Evolutionary conservation across 2,329 filamentous ascomycete genomes (phyloP), one percentile per base, ranked within the genome.

Genomic region (Tolypocladium paradoxum): DNA sequence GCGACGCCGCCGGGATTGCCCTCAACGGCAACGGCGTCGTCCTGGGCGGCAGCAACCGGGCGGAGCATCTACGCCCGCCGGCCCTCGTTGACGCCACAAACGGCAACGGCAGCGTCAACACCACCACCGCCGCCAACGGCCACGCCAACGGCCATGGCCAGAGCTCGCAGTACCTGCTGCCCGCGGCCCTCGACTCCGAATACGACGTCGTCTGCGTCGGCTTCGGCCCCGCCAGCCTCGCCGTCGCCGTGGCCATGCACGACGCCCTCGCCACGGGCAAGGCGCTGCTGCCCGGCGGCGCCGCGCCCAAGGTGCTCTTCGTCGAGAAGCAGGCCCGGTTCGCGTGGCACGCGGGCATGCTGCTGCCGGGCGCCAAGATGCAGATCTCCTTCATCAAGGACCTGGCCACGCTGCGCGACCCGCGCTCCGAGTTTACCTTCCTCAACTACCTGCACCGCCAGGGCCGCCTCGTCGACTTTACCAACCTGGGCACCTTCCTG

Each of bases 381-480:
- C 92, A 97, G 68, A 97, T 97, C 61, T 95, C 89, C 11, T 97
- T 96, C 74, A 80, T 97, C 73, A 97, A 97, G 73, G 92, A 97
- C 66, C 81, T 97, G 68, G 92, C 92, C 4, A 93, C 89, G 4
- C 77, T 96, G 60, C 81, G 92, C 54, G 85, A 97, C 66, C 92
- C 92, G 8, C 82, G 87, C 58, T 95, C 88, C 59, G 81, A 90
- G 63, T 97, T 97, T 70, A 97, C 92, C 16, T 97, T 96, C 72
- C 76, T 96, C 65, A 96, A 96, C 72, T 97, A 97, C 68, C 81
- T 97, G 14, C 87, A 95, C 72, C 72, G 80, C 61, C 86, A 95
- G 61, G 78, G 79, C 53, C 81, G 92, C n/a, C 77, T 97, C 38
- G 82, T 95, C 49, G 84, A 92, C 60, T 97, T 97, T 64, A 90